These are phyloP conservation scores for Botrytis aclada DNA, from an alignment of 2,329 filamentous ascomycete genomes.

Conservation along the genomic window DNA sequence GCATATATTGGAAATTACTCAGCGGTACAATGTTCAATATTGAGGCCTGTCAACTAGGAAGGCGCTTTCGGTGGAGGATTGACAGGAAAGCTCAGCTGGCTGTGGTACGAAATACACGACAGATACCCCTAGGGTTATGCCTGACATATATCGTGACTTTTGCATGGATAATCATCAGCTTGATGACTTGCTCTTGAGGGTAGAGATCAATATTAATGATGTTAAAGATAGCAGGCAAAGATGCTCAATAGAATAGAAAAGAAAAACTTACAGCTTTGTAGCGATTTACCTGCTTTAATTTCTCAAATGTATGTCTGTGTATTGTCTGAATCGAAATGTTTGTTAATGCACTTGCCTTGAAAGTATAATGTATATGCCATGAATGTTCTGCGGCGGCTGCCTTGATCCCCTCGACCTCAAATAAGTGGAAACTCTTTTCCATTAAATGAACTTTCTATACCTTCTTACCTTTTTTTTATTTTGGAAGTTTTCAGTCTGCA, in stretches of 20 bases:
- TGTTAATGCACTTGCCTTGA: neutral
- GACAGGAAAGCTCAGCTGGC: constrained; percentile 1
- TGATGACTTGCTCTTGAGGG: neutral
- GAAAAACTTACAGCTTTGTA: neutral
- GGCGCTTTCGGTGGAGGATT: neutral
- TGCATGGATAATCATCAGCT: neutral
- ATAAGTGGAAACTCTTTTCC: neutral
- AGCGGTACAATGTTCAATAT: neutral
- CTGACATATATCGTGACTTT: neutral
- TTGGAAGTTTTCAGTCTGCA: neutral
- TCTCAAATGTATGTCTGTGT: neutral
- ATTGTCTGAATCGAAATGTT: neutral
- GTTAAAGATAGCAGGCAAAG: neutral
- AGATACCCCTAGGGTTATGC: neutral
- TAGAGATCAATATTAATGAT: neutral
- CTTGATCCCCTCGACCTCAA: neutral
- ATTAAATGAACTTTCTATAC: neutral
- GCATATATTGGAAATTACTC: constrained; percentile 5
- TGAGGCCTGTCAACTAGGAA: neutral
- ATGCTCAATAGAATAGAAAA: neutral
- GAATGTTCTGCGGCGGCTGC: too few species aligned
- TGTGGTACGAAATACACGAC: neutral
- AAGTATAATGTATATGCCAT: neutral
- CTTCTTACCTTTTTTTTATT: neutral
- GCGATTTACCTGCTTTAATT: too few species aligned